Percentiles rank a stretch among this genome's conserved stretches.
Evolutionary conservation across 345 rosid species (phyloP).

Genomic region (Syzygium oleosum): DNA sequence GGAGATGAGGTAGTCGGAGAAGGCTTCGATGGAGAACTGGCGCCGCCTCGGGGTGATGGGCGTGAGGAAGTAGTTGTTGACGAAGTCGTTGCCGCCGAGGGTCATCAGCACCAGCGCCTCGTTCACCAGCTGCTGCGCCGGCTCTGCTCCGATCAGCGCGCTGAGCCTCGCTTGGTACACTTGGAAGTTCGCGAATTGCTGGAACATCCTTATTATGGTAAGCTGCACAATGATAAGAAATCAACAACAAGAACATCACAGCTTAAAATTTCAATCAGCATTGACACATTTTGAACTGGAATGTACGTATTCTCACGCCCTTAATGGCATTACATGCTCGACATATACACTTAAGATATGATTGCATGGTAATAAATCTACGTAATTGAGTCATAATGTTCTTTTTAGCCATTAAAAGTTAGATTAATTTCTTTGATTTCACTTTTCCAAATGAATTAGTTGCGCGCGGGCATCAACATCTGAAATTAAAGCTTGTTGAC

Average conservation of each 20-base stretch:
- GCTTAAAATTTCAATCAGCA: background rate
- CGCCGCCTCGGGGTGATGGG: conserved; percentile 40
- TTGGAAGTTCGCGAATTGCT: conserved; percentile 28
- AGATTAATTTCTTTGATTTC: no score
- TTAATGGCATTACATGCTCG: background rate
- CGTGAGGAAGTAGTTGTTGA: conserved; percentile 43
- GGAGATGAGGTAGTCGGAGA: conserved; percentile 28
- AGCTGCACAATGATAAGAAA: conserved; percentile 4
- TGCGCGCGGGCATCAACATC: background rate
- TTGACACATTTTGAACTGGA: no score
- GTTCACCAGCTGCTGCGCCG: conserved; percentile 28
- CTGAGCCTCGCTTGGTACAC: conserved; percentile 29
- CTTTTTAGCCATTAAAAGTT: background rate
- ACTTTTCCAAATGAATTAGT: background rate
- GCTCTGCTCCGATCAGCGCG: conserved; percentile 23
- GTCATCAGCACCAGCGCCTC: conserved; percentile 41
- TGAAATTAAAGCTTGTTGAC: background rate
- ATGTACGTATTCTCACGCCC: background rate
- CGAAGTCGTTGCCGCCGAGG: conserved; percentile 52
- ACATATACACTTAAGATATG: background rate
- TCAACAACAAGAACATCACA: no score
- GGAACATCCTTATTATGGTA: conserved; percentile 30
- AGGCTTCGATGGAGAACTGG: conserved; percentile 28
- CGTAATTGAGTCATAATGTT: background rate
- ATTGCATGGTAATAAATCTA: background rate